These are phyloP conservation scores for Garcia nutans DNA, from an alignment of 345 rosid genomes.

Conservation along the genomic window DNA sequence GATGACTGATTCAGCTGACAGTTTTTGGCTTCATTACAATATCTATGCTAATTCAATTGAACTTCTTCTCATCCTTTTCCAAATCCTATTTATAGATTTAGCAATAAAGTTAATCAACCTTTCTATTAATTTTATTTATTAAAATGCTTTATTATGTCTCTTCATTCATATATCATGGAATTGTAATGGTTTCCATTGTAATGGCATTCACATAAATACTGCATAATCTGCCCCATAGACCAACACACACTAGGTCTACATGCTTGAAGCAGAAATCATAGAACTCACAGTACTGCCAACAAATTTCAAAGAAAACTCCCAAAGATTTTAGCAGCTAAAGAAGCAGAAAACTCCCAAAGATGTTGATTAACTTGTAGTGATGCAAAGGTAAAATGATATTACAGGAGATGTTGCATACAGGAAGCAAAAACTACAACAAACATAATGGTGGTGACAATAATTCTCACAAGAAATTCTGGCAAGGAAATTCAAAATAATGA, in stretches of 20 bases:
- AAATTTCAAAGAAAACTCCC: neutral
- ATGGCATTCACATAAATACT: too few species aligned
- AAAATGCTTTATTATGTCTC: neutral
- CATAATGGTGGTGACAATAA: neutral
- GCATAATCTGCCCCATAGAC: too few species aligned
- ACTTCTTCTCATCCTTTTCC: neutral
- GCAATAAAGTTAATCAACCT: neutral
- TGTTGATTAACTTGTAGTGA: neutral
- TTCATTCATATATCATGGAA: too few species aligned
- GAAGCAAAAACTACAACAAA: conserved; percentile 4
- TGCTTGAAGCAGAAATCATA: neutral
- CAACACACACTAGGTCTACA: neutral
- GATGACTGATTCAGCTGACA: neutral
- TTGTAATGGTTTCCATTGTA: too few species aligned
- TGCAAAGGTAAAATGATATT: neutral
- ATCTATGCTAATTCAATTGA: neutral
- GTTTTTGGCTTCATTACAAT: neutral
- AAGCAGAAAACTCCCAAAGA: neutral
- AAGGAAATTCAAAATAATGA: neutral
- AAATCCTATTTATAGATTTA: neutral
- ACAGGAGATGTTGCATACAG: conserved; percentile 3
- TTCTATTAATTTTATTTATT: neutral
- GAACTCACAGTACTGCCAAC: neutral
- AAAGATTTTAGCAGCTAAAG: neutral
- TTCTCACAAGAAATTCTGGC: neutral